Conservation (phyloP, 2,329 filamentous ascomycete genomes). For the Cladosporium velox region DNA sequence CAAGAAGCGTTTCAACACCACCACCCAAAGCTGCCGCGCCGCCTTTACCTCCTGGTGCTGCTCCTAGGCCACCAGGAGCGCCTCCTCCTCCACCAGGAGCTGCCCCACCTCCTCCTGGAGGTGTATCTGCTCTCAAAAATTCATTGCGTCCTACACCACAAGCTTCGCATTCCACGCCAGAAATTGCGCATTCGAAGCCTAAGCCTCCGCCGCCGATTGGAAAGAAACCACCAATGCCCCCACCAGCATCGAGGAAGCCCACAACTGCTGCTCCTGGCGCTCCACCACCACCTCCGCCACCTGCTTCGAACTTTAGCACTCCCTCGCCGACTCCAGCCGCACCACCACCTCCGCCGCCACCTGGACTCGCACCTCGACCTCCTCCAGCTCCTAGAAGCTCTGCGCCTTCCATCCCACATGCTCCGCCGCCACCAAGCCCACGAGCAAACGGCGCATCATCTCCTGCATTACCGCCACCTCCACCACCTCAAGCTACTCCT, state of each 20-base stretch:
- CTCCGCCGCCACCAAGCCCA: constrained; percentile 34
- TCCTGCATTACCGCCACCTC: constrained; percentile 45
- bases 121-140: constrained; percentile 52
- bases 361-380: constrained; percentile 43
- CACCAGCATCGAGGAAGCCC: constrained; percentile 59
- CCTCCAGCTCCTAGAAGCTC: constrained; percentile 38
- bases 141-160: constrained; percentile 60
- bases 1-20: constrained; percentile 40
- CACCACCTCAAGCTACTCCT: constrained; percentile 28
- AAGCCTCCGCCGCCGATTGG: constrained; percentile 75
- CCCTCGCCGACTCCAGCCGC: constrained; percentile 39
- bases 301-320: constrained; percentile 35
- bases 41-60: constrained; percentile 49
- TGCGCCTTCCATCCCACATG: constrained; percentile 31
- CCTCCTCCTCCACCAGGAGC: constrained; percentile 53
- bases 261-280: constrained; percentile 47
- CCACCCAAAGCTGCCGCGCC: constrained; percentile 54
- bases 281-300: constrained; percentile 36
- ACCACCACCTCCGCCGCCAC: constrained; percentile 44
- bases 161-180: constrained; percentile 59
- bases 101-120: constrained; percentile 26
- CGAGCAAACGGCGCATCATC: constrained; percentile 46
- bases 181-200: constrained; percentile 54
- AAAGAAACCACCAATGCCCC: constrained; percentile 68
- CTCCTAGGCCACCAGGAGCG: constrained; percentile 39